phyloP scores from a whole-genome alignment of 169 alveolate genomes.

The Eimeria tenella region DNA sequence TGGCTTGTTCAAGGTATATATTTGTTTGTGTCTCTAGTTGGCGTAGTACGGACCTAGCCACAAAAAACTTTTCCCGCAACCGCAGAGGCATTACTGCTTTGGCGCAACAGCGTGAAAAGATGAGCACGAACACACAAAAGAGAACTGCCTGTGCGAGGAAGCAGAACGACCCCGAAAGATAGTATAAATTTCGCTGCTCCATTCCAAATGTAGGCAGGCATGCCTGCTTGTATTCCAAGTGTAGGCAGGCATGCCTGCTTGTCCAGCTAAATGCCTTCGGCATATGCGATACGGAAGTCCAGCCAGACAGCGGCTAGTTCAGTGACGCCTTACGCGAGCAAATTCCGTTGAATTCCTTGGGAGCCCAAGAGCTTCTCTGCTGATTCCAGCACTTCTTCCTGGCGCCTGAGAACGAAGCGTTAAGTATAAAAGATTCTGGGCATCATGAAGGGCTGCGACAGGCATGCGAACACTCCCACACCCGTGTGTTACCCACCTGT shows the following conservation, averaged over 20 bases:
- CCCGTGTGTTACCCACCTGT: not conserved
- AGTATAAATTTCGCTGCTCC: no score
- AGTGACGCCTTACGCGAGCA: conserved; percentile 51
- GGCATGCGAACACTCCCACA: not conserved
- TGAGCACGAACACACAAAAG: no score
- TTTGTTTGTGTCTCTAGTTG: conserved; percentile 61
- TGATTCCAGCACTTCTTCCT: conserved; percentile 19
- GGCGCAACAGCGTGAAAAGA: no score
- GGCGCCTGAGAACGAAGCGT: not conserved
- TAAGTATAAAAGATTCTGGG: not conserved
- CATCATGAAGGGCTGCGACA: not conserved
- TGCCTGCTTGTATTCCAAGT: no score
- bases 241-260: no score
- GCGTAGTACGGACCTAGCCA: conserved; percentile 47
- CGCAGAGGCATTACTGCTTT: not conserved
- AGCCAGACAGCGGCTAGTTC: no score
- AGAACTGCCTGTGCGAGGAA: no score
- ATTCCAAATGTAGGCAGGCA: no score
- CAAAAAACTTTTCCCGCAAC: not conserved
- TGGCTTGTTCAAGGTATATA: conserved; percentile 45
- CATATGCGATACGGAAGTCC: no score
- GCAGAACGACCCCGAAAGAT: no score
- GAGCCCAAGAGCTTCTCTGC: conserved; percentile 59
- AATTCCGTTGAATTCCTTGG: conserved; percentile 66
- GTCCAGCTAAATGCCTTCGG: no score